Evolutionary conservation across 441 rosid species (phyloP), one percentile per base, ranked within the genome.

Genomic region (Pelargonium australe): DNA sequence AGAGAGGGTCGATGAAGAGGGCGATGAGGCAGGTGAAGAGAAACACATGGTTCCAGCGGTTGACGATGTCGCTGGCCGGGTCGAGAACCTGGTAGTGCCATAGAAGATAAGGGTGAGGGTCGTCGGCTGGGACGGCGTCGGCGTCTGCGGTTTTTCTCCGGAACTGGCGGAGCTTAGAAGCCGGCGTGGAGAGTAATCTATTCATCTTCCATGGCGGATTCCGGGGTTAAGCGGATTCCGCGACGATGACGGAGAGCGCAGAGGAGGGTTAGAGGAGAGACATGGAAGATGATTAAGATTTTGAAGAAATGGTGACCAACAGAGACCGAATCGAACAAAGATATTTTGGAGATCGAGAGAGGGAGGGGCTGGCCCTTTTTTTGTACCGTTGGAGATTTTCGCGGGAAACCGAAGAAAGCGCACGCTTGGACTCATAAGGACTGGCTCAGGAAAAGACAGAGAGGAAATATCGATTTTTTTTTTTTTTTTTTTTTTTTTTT

Each of bases 21-120:
- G 92, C 90, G 55, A 91, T 72, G 62, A 94, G 82, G 64, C 89
- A 82, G 25, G 88, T 80, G 41, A 83, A 47, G 53, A 94, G 88
- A 76, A 94, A 91, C 67, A 94, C 78, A 79, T 85, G 90, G 84
- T 94, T 94, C 98, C 98, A 94, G 51, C 72, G 82, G 57, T 81
- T 75, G 11, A 94, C 88, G 68, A 91, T 72, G 64, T 81, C 87
- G 82, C 87, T 79, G 76, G 84, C 86, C 3, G 98, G 98, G 58
- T 88, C 95, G 13, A 89, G 86, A 76, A 88, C 84, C 66, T 87
- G 89, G 78, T 83, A 72, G 81, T 88, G 89, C 97, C 97, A 93
- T 68, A 85, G 77, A 45, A 83, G 79, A 76, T 68, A 51, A 14
- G 58, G 58, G 57, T 75, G 70, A 49, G 75, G 78, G 67, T 71